phyloP scores from a whole-genome alignment of 345 rosid genomes.

The Eucalyptus tenuipes region DNA sequence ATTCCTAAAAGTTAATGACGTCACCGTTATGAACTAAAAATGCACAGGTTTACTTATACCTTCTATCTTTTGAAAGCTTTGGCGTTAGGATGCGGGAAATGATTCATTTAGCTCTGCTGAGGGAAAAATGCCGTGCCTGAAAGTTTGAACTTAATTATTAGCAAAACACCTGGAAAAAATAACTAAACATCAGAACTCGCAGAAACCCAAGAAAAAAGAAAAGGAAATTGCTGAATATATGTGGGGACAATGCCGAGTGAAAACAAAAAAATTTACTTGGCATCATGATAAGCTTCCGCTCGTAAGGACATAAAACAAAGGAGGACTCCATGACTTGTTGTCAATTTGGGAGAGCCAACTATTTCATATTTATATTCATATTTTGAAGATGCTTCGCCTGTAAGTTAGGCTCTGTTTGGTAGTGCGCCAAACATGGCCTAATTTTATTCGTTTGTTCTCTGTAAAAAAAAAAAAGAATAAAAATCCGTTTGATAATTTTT shows the following conservation, averaged over 20 bases:
- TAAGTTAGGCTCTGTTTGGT: too few species aligned
- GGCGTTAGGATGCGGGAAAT: constrained; percentile 76
- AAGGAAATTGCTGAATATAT: too few species aligned
- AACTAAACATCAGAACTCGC: neutral
- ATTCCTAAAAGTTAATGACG: neutral
- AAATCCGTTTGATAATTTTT: too few species aligned
- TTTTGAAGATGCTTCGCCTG: neutral
- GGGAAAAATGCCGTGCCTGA: constrained; percentile 88
- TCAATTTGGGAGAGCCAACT: neutral
- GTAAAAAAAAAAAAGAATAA: too few species aligned
- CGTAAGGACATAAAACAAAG: too few species aligned
- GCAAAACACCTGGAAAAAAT: neutral
- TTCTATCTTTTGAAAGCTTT: constrained; percentile 89
- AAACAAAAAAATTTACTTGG: too few species aligned
- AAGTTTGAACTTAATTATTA: neutral
- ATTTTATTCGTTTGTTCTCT: too few species aligned
- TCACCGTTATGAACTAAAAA: neutral
- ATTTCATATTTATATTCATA: neutral
- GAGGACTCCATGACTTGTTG: too few species aligned
- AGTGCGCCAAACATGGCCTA: too few species aligned
- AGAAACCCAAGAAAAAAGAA: too few species aligned
- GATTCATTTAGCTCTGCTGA: constrained; percentile 83
- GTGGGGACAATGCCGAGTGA: too few species aligned
- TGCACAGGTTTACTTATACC: constrained; percentile 17
- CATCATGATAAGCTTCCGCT: too few species aligned